Evolutionary conservation across 1,284 basidiomycete species (phyloP).

Genomic region (Ustilago vetiveriae): DNA sequence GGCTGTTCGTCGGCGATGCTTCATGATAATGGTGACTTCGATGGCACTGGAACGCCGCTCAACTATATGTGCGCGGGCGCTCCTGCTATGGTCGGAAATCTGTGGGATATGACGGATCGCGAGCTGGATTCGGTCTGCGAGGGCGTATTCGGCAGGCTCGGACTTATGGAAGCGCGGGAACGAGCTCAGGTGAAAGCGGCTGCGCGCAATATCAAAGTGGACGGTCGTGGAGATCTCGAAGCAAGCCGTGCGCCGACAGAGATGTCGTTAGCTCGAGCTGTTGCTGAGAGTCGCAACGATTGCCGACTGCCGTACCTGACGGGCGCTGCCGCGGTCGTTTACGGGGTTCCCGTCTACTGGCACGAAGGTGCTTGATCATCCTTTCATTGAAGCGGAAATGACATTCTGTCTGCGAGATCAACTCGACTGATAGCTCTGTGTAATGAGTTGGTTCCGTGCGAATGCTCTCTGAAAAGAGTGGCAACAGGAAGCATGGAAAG

Average conservation of each 20-base stretch:
- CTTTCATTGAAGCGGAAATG: too few species aligned
- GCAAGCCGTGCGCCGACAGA: slow-evolving; percentile 29
- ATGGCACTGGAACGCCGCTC: slow-evolving; percentile 87
- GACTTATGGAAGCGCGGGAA: slow-evolving; percentile 69
- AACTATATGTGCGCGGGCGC: slow-evolving; percentile 96
- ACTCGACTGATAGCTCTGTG: too few species aligned
- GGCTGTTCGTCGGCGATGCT: slow-evolving; percentile 93
- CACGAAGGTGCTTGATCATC: slow-evolving; percentile 12
- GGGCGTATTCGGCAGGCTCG: slow-evolving; percentile 80
- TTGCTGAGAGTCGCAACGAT: slow-evolving; percentile 78
- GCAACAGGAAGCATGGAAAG: too few species aligned
- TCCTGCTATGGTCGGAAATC: slow-evolving; percentile 88
- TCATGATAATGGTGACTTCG: slow-evolving; percentile 90
- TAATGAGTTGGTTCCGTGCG: too few species aligned
- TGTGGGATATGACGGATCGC: slow-evolving; percentile 98
- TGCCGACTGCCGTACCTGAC: slow-evolving; percentile 93
- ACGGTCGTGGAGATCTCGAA: slow-evolving; percentile 12
- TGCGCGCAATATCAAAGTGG: slow-evolving; percentile 23
- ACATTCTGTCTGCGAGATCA: too few species aligned
- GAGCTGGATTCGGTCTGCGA: slow-evolving; percentile 94
- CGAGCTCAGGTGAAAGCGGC: slow-evolving; percentile 46
- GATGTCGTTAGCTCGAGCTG: slow-evolving; percentile 78
- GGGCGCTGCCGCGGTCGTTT: slow-evolving; percentile 93
- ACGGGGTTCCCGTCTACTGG: slow-evolving; percentile 79
- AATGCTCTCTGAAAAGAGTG: too few species aligned